A percentile compares a stretch with the other conserved stretches of the same genome.
These are phyloP conservation scores for Umbelopsis sp. DNA, from an alignment of 192 early-diverging fungal genomes.

Conservation along the genomic window DNA sequence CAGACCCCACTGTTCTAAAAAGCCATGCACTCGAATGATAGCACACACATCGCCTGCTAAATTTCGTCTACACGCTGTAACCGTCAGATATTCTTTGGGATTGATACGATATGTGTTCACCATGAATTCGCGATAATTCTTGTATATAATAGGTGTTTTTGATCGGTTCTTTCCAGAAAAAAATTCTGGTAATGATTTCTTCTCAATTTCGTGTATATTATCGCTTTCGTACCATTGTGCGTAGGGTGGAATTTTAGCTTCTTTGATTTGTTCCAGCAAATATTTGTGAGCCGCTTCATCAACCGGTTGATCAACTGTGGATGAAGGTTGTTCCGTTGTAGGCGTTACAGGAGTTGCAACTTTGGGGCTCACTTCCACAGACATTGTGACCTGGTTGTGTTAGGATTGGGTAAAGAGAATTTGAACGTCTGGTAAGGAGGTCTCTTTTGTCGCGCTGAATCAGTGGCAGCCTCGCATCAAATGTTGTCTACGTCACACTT, in stretches of 20 bases:
- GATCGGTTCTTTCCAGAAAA: slow-evolving; percentile 91
- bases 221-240: slow-evolving; percentile 90
- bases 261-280: slow-evolving; percentile 70
- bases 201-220: slow-evolving; percentile 85
- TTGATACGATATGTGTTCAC: slow-evolving; percentile 96
- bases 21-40: slow-evolving; percentile 97
- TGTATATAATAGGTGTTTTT: slow-evolving; percentile 91
- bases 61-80: slow-evolving; percentile 96
- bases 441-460: too few species aligned
- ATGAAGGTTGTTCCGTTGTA: not conserved
- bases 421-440: not conserved
- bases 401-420: not conserved
- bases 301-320: not conserved
- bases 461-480: not conserved
- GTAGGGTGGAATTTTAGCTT: slow-evolving; percentile 84
- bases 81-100: slow-evolving; percentile 94
- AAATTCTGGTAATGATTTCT: slow-evolving; percentile 91
- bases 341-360: not conserved
- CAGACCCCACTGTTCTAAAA: slow-evolving; percentile 99
- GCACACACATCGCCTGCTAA: slow-evolving; percentile 98
- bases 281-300: slow-evolving; percentile 72
- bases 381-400: not conserved
- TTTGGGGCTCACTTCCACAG: slow-evolving; percentile 7
- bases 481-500: slow-evolving; percentile 3
- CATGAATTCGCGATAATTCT: slow-evolving; percentile 98